phyloP scores from a whole-genome alignment of 2,329 filamentous ascomycete genomes.

The Pseudogymnoascus sp. region DNA sequence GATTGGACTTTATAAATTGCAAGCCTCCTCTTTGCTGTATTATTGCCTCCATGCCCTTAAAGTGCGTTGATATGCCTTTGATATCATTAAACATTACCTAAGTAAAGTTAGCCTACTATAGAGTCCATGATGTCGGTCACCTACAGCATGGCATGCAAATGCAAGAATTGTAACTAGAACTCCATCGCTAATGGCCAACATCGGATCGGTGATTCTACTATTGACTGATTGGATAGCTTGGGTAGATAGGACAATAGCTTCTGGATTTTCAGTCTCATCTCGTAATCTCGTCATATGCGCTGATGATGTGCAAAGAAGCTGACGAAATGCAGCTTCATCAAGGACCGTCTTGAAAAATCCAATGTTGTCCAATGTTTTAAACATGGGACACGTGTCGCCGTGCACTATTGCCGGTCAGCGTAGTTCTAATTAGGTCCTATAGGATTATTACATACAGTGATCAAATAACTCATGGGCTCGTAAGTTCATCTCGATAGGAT shows the following conservation, averaged over 20 bases:
- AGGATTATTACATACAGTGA: conserved; percentile 14
- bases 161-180: conserved; percentile 14
- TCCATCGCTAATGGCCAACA: conserved; percentile 10
- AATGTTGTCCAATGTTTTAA: conserved; percentile 15
- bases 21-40: conserved; percentile 14
- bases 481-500: conserved; percentile 18
- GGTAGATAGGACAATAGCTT: conserved; percentile 16
- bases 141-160: conserved; percentile 17
- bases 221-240: conserved; percentile 16
- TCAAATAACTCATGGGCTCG: conserved; percentile 16
- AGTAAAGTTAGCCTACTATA: neutral
- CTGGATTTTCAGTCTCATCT: conserved; percentile 10
- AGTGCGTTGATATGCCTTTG: conserved; percentile 9
- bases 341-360: conserved; percentile 16
- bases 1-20: conserved; percentile 6
- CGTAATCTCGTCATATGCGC: conserved; percentile 15
- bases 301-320: conserved; percentile 17
- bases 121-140: neutral
- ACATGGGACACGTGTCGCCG: conserved; percentile 17
- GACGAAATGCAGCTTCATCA: conserved; percentile 16
- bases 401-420: conserved; percentile 7
- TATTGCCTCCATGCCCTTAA: conserved; percentile 15
- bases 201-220: conserved; percentile 13
- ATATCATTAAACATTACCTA: conserved; percentile 19
- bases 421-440: neutral